These are phyloP conservation scores for Avena sativa DNA, from an alignment of 176 grass and related monocot species.

Conservation along the genomic window DNA sequence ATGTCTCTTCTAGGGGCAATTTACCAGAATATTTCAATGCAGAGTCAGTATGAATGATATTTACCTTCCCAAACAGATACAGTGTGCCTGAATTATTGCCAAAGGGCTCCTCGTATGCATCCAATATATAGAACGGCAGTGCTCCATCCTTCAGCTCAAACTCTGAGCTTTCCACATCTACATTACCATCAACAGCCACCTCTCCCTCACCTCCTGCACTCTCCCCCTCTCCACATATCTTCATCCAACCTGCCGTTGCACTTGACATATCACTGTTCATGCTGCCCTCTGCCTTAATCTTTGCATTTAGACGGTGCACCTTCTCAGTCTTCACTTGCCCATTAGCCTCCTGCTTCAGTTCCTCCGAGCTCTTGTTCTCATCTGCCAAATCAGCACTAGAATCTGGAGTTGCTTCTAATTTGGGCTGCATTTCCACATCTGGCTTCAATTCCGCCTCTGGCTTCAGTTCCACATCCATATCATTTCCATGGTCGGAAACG, in stretches of 20 bases:
- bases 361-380: conserved; percentile 41
- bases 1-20: not conserved
- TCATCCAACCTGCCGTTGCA: conserved; percentile 78
- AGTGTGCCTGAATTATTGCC: conserved; percentile 81
- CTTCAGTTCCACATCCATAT: conserved; percentile 43
- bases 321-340: conserved; percentile 64
- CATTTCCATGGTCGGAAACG: conserved; percentile 37
- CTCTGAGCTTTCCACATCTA: conserved; percentile 60
- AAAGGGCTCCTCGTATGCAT: conserved; percentile 94
- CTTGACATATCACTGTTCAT: conserved; percentile 43
- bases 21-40: not conserved
- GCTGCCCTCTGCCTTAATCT: conserved; percentile 60
- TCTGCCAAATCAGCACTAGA: conserved; percentile 30
- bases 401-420: conserved; percentile 39
- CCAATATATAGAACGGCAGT: conserved; percentile 91
- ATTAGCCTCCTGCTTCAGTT: conserved; percentile 39
- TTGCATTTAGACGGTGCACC: conserved; percentile 57
- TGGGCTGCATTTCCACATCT: conserved; percentile 42
- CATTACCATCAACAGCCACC: conserved; percentile 46
- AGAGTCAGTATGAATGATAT: conserved; percentile 3
- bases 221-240: conserved; percentile 51
- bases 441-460: conserved; percentile 37
- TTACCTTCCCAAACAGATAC: conserved; percentile 97
- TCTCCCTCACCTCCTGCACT: conserved; percentile 44
- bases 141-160: conserved; percentile 76